Base-by-base conservation (phyloP, 2,329 filamentous ascomycete genomes). In the Bretziella fagacearum region DNA sequence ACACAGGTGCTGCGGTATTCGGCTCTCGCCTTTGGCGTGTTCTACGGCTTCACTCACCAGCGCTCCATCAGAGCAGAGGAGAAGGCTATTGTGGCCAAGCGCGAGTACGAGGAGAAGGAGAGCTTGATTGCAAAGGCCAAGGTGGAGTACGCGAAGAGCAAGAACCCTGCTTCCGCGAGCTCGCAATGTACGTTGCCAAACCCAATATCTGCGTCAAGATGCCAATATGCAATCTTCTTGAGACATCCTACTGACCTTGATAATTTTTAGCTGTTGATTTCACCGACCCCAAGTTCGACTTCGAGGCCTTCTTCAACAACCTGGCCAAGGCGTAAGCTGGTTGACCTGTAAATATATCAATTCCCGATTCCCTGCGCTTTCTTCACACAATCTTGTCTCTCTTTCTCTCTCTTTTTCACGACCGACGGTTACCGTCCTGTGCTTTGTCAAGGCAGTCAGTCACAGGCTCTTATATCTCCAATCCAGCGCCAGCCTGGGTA, bases 21-120 rank as follows among this genome's bases (percentile, higher is more conserved):
- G 61, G 87, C 87, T 62, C 83, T 98, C 56, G 83, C 79, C 60
- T 72, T 85, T 60, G 91, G 91, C 63, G 70, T 96, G 62, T 80
- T 94, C 69, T 98, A 98, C 71, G 91, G 91, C 64, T 78, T 94
- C 71, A 84, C 80, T 66, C 89, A 94, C 71, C 91, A 98, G 71
- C 73, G 81, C 60, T 74, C 77, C 53, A 81, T 98, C 65, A 79
- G 69, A 56, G 65, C 82, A 49, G 65, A 74, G 58, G 77, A 86
- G 60, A 82, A 79, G 67, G 66, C 73, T 52, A 71, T 78, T 56
- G 75, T 79, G 57, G 73, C 76, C 58, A 69, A 93, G 65, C 77
- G 77, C 61, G 84, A 94, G 64, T 96, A 89, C 64, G 73, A 87
- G 62, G 81, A 84, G 68, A 93, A 96, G 74, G 75, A 86, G 67